Conservation (phyloP, 768 basidiomycete species). For the Amanita rimosa region DNA sequence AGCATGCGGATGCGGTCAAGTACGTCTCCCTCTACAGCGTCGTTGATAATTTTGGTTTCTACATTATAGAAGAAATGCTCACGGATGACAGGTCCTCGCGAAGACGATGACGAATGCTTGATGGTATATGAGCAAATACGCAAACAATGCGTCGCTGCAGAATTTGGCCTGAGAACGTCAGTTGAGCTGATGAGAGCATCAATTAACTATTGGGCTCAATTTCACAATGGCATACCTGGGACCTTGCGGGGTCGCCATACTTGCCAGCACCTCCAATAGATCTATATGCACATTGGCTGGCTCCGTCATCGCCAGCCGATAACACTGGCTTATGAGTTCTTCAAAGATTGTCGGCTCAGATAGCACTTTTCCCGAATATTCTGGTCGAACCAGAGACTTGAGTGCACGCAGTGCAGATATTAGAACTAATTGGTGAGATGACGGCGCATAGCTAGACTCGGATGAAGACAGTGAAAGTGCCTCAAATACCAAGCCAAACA, state of each 20-base stretch:
- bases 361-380: slow-evolving; percentile 74
- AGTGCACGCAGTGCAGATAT: slow-evolving; percentile 65
- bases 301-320: slow-evolving; percentile 86
- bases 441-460: slow-evolving; percentile 34
- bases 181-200: slow-evolving; percentile 11
- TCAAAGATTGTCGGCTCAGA: slow-evolving; percentile 78
- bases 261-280: slow-evolving; percentile 56
- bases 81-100: slow-evolving; percentile 44
- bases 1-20: slow-evolving; percentile 57
- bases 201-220: not conserved
- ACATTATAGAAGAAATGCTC: slow-evolving; percentile 8
- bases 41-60: slow-evolving; percentile 4
- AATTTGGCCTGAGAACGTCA: slow-evolving; percentile 30
- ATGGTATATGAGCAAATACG: slow-evolving; percentile 76
- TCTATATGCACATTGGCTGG: slow-evolving; percentile 58
- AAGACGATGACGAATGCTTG: slow-evolving; percentile 54
- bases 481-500: slow-evolving; percentile 94
- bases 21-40: slow-evolving; percentile 31
- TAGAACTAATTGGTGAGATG: slow-evolving; percentile 34
- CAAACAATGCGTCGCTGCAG: slow-evolving; percentile 56
- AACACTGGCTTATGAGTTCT: slow-evolving; percentile 80
- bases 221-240: slow-evolving; percentile 11
- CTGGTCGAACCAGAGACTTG: slow-evolving; percentile 66
- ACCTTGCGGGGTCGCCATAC: slow-evolving; percentile 38
- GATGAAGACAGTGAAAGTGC: slow-evolving; percentile 59